Percentiles rank a stretch among this genome's conserved stretches.
phyloP scores from a whole-genome alignment of 2,329 filamentous ascomycete species.

The Alternaria viburni region DNA sequence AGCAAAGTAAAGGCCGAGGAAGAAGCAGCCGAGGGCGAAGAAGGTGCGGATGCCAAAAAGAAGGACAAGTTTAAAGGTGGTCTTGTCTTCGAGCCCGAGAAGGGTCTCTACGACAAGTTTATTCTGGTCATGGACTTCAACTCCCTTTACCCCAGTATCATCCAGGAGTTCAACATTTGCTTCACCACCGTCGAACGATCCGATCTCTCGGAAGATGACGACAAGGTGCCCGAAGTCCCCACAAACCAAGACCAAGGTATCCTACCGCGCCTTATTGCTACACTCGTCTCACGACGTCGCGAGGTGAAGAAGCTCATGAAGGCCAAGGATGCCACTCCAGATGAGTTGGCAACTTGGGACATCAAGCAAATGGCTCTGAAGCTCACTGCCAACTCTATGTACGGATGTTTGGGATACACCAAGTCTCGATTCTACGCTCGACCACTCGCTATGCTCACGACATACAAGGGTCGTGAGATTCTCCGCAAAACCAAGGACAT shows the following conservation, averaged over 20 bases:
- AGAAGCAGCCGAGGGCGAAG: conserved; percentile 72
- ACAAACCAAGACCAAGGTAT: conserved; percentile 79
- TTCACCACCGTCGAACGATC: conserved; percentile 94
- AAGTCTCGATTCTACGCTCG: conserved; percentile 97
- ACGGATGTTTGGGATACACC: conserved; percentile 95
- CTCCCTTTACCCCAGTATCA: conserved; percentile 97
- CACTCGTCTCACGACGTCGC: conserved; percentile 83
- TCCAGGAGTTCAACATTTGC: conserved; percentile 99
- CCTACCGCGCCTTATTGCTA: conserved; percentile 87
- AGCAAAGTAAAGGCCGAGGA: conserved; percentile 76
- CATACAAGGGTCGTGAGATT: conserved; percentile 97
- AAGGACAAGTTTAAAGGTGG: conserved; percentile 99
- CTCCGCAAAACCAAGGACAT: conserved; percentile 93
- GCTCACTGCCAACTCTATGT: conserved; percentile 99
- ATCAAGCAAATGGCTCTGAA: conserved; percentile 98
- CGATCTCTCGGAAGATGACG: conserved; percentile 76
- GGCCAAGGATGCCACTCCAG: conserved; percentile 80
- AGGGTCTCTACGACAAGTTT: conserved; percentile 96
- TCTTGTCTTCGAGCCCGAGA: conserved; percentile 97
- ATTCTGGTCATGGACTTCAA: conserved; percentile 99
- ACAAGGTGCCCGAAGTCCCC: conserved; percentile 87
- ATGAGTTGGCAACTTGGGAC: conserved; percentile 93
- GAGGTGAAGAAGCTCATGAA: conserved; percentile 99
- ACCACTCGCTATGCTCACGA: conserved; percentile 92
- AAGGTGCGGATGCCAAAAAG: conserved; percentile 79